Percentiles rank a stretch among this genome's conserved stretches.
phyloP scores from a whole-genome alignment of 176 grass and related monocot genomes.

The Oryza rufipogon region DNA sequence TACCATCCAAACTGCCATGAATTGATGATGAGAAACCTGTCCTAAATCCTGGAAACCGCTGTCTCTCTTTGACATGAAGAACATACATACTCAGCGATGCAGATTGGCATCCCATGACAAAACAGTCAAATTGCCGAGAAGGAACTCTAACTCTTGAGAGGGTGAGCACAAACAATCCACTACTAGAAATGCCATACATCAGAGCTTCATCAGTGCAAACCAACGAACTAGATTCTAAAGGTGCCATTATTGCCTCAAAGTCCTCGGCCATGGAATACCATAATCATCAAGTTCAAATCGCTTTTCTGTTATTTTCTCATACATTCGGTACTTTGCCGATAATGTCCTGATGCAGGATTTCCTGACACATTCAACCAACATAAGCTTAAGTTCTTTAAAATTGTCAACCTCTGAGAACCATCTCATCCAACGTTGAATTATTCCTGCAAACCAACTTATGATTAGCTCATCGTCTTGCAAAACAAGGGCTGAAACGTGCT shows the following conservation, averaged over 20 bases:
- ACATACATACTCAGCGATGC: conserved; percentile 81
- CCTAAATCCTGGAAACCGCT: conserved; percentile 84
- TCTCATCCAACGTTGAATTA: conserved; percentile 75
- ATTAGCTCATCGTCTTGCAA: conserved; percentile 96
- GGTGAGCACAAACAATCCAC: conserved; percentile 77
- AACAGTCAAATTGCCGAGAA: conserved; percentile 67
- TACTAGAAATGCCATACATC: conserved; percentile 75
- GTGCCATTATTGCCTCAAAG: conserved; percentile 48
- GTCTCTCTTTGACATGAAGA: conserved; percentile 83
- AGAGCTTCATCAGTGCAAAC: conserved; percentile 65
- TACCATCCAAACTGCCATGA: conserved; percentile 73
- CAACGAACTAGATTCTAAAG: conserved; percentile 42
- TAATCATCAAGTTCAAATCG: conserved; percentile 76
- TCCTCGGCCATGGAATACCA: conserved; percentile 74
- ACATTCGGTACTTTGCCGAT: conserved; percentile 80
- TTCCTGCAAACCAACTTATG: conserved; percentile 91
- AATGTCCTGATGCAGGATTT: conserved; percentile 95
- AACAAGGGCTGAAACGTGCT: conserved; percentile 69
- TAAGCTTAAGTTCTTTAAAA: conserved; percentile 79
- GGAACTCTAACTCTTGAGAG: conserved; percentile 82
- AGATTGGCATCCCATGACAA: conserved; percentile 74
- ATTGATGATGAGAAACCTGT: conserved; percentile 90
- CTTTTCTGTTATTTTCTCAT: conserved; percentile 89
- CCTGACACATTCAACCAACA: conserved; percentile 71
- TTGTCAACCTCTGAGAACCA: conserved; percentile 81